A percentile compares a stretch with the other conserved stretches of the same genome.
Conservation (phyloP, 2,329 filamentous ascomycete genomes). For the Hymenotorrendiella dingleyae region DNA sequence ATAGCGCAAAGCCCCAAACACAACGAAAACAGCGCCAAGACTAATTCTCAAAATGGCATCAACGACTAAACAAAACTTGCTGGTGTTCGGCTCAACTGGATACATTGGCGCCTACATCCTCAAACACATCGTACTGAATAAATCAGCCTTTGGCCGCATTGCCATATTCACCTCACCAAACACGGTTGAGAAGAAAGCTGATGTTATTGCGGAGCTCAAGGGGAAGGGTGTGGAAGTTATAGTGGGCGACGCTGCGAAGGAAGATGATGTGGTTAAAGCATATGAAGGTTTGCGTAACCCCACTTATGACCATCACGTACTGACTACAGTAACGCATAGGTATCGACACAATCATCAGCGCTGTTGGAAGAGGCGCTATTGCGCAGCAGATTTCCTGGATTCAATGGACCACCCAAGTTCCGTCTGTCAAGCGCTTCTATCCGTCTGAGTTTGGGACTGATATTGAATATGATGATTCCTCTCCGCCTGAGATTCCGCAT, state of each 20-base stretch:
- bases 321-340: slow-evolving; percentile 26
- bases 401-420: slow-evolving; percentile 49
- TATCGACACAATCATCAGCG: slow-evolving; percentile 60
- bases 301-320: too few species aligned
- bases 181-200: slow-evolving; percentile 44
- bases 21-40: too few species aligned
- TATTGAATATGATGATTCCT: slow-evolving; percentile 51
- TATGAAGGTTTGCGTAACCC: slow-evolving; percentile 40
- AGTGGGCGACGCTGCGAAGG: slow-evolving; percentile 47
- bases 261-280: slow-evolving; percentile 47
- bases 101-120: slow-evolving; percentile 47
- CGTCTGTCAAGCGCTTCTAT: slow-evolving; percentile 58
- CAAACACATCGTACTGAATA: slow-evolving; percentile 40
- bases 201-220: slow-evolving; percentile 37
- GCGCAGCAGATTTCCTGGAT: slow-evolving; percentile 57
- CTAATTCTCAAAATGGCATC: slow-evolving; percentile 1
- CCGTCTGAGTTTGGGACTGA: slow-evolving; percentile 49
- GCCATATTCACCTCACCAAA: slow-evolving; percentile 51
- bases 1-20: neutral
- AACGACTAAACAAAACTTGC: slow-evolving; percentile 32
- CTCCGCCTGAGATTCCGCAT: slow-evolving; percentile 57
- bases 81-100: slow-evolving; percentile 48
- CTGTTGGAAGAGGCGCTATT: slow-evolving; percentile 58
- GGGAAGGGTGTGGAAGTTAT: slow-evolving; percentile 49
- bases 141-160: slow-evolving; percentile 41